Conservation (phyloP, 2,329 filamentous ascomycete species). For the Aspergillus sp. region DNA sequence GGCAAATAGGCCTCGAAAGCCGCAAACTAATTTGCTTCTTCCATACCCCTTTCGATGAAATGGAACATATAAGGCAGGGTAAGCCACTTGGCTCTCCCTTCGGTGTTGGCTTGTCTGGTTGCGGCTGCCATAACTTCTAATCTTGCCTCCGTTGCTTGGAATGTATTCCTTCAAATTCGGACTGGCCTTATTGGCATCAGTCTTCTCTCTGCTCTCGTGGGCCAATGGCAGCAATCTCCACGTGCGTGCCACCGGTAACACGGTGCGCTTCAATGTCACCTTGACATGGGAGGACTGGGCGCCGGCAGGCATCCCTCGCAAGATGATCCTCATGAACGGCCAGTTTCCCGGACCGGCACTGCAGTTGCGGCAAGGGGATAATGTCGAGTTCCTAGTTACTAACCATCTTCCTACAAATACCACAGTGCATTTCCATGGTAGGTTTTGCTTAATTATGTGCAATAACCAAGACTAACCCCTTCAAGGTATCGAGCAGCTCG, state of each 20-base stretch:
- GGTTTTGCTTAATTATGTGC: neutral
- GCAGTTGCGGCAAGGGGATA: constrained; percentile 28
- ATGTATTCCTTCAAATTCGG: constrained; percentile 12
- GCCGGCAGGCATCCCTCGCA: constrained; percentile 30
- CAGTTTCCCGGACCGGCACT: constrained; percentile 32
- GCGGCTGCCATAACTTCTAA: no score
- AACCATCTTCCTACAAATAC: constrained; percentile 29
- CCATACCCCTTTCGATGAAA: neutral
- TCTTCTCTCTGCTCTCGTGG: constrained; percentile 14
- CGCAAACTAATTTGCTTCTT: neutral
- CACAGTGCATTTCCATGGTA: constrained; percentile 38
- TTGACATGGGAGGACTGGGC: constrained; percentile 35
- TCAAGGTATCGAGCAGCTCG: constrained; percentile 48
- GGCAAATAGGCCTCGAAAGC: neutral
- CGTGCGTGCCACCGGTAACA: constrained; percentile 13
- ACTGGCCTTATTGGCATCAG: constrained; percentile 10
- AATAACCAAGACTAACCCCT: neutral
- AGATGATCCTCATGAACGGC: constrained; percentile 32
- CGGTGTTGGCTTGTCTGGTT: neutral
- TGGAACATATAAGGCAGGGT: neutral
- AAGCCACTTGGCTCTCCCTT: neutral
- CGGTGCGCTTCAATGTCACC: constrained; percentile 32
- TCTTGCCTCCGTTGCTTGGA: neutral
- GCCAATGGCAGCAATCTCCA: constrained; percentile 6
- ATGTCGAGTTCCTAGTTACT: constrained; percentile 32